A percentile compares a stretch with the other conserved stretches of the same genome.
phyloP scores from a whole-genome alignment of 1,284 basidiomycete species.

The Malassezia globosa region DNA sequence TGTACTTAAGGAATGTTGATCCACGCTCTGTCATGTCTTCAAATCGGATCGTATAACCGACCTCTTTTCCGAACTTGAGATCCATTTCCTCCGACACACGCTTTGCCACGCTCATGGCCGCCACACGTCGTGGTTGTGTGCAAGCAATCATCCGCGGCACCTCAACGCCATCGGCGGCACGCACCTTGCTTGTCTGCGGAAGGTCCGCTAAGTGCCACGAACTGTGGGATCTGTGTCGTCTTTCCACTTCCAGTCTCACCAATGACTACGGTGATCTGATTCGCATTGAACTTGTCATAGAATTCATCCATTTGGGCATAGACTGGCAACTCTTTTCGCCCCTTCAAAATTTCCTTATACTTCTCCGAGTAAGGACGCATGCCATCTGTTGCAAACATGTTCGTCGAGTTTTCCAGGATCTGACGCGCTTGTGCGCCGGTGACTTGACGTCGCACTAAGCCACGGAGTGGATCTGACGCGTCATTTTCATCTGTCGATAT shows the following conservation, averaged over 20 bases:
- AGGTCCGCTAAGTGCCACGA: constrained; percentile 85
- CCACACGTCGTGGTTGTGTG: constrained; percentile 91
- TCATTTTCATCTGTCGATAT: constrained; percentile 10
- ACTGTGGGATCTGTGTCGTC: constrained; percentile 98
- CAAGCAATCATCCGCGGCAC: constrained; percentile 86
- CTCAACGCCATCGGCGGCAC: constrained; percentile 41
- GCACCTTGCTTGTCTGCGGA: constrained; percentile 55
- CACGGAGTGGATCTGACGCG: constrained; percentile 56
- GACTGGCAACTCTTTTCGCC: constrained; percentile 79
- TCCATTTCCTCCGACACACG: constrained; percentile 99
- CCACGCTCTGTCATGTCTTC: constrained; percentile 72
- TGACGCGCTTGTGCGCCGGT: constrained; percentile 59
- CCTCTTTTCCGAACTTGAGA: constrained; percentile 79
- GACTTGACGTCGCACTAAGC: constrained; percentile 68
- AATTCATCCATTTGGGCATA: constrained; percentile 88
- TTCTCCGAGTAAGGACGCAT: constrained; percentile 61
- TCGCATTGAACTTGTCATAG: constrained; percentile 68
- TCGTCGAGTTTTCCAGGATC: constrained; percentile 68
- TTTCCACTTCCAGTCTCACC: constrained; percentile 97
- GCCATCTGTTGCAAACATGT: constrained; percentile 58
- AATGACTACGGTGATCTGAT: constrained; percentile 89
- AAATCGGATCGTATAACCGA: constrained; percentile 97
- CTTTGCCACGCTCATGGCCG: constrained; percentile 95
- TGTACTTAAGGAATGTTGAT: constrained; percentile 55
- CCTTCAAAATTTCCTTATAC: constrained; percentile 76